Conservation (phyloP, 2,329 filamentous ascomycete genomes). For the Clonostachys sp. region DNA sequence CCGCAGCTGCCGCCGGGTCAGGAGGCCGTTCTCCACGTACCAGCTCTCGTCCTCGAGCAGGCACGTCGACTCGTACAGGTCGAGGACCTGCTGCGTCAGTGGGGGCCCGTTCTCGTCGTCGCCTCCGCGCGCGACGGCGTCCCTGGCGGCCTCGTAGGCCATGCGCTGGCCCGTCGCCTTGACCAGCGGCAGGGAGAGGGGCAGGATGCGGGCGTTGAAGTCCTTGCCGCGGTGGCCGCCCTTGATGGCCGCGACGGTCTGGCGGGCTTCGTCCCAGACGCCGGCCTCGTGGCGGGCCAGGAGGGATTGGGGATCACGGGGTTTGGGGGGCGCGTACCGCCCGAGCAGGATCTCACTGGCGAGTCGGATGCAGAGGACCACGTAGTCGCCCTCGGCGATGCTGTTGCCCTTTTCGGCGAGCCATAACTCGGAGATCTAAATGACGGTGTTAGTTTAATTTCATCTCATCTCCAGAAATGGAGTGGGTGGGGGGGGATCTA, state of each 20-base stretch:
- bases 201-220: slow-evolving; percentile 13
- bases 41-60: too few relatives aligned
- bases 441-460: too few relatives aligned
- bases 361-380: slow-evolving; percentile 17
- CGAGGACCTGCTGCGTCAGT: too few relatives aligned
- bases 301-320: slow-evolving; percentile 3
- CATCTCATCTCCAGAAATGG: too few relatives aligned
- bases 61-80: too few relatives aligned
- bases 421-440: slow-evolving; percentile 9
- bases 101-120: too few relatives aligned
- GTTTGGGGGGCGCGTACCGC: slow-evolving; percentile 11
- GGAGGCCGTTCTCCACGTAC: too few relatives aligned
- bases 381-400: slow-evolving; percentile 17
- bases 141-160: slow-evolving; percentile 16
- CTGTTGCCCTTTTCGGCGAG: slow-evolving; percentile 10
- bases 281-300: slow-evolving; percentile 12
- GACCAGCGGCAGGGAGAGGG: slow-evolving; percentile 13
- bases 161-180: slow-evolving; percentile 16
- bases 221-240: slow-evolving; percentile 6
- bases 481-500: too few relatives aligned
- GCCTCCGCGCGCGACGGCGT: too few relatives aligned
- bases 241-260: not conserved
- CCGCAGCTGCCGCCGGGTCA: too few relatives aligned
- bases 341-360: slow-evolving; percentile 15
- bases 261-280: not conserved